A percentile compares a stretch with the other conserved stretches of the same genome.
phyloP scores from a whole-genome alignment of 2,329 filamentous ascomycete species.

The Lachnellula occidentalis region DNA sequence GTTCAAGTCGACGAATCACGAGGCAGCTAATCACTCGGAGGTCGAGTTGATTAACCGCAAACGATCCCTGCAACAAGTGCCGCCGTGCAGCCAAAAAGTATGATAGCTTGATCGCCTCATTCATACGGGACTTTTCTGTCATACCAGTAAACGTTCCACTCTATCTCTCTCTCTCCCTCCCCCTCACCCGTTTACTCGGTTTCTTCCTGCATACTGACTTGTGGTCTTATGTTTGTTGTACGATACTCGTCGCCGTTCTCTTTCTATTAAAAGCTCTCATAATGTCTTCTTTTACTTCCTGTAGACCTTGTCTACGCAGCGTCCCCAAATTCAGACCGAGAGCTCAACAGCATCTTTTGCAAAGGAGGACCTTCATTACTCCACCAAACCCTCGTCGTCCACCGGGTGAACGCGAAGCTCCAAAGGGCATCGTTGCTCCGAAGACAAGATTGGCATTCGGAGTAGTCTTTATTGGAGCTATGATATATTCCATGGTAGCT shows the following conservation, averaged over 20 bases:
- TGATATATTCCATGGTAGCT: constrained; percentile 47
- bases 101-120: not conserved
- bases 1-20: not conserved
- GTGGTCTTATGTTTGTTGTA: constrained; percentile 25
- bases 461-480: constrained; percentile 41
- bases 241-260: constrained; percentile 10
- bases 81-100: not conserved
- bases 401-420: constrained; percentile 6
- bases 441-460: constrained; percentile 44
- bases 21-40: no score
- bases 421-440: constrained; percentile 35
- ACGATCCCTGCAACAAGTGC: not conserved
- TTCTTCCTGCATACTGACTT: constrained; percentile 12
- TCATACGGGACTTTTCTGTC: not conserved
- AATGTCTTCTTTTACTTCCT: constrained; percentile 21
- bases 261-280: constrained; percentile 12
- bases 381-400: constrained; percentile 11
- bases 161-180: not conserved
- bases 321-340: constrained; percentile 15
- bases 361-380: constrained; percentile 23
- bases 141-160: constrained; percentile 1
- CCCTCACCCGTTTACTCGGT: constrained; percentile 3
- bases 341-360: constrained; percentile 12
- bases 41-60: not conserved
- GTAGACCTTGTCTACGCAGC: constrained; percentile 19